These are phyloP conservation scores for Penicillium atrosanguineum DNA, from an alignment of 495 filamentous ascomycete genomes.

Conservation along the genomic window DNA sequence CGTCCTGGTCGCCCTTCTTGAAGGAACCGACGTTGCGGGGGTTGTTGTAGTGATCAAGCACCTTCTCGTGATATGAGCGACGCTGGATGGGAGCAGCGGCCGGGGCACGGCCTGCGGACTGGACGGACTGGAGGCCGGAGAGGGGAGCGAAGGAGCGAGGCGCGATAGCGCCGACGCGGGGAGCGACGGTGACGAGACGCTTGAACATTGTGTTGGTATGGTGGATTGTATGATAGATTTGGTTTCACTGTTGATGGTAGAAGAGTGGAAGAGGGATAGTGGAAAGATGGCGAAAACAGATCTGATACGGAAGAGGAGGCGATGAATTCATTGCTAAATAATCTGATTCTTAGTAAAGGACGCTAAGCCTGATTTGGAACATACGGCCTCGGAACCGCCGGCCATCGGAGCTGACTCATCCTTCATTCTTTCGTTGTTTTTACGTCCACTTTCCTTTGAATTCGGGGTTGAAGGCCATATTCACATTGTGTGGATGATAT, in stretches of 20 bases:
- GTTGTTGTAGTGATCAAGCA: slow-evolving; percentile 91
- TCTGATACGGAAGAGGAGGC: slow-evolving; percentile 27
- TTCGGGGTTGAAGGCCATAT: background rate
- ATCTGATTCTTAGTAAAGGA: slow-evolving; percentile 29
- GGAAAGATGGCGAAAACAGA: slow-evolving; percentile 17
- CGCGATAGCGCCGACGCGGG: slow-evolving; percentile 46
- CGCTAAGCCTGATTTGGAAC: slow-evolving; percentile 21
- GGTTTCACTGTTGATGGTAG: background rate
- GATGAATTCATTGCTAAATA: slow-evolving; percentile 37
- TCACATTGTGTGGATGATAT: background rate
- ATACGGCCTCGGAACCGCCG: slow-evolving; percentile 19
- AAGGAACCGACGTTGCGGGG: slow-evolving; percentile 95
- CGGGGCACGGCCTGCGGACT: slow-evolving; percentile 31
- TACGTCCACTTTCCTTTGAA: background rate
- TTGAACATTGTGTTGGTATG: slow-evolving; percentile 46
- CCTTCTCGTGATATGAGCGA: slow-evolving; percentile 63
- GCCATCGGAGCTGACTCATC: slow-evolving; percentile 27
- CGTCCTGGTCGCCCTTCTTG: slow-evolving; percentile 77
- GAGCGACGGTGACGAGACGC: slow-evolving; percentile 48
- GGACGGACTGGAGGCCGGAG: slow-evolving; percentile 29
- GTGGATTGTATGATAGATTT: background rate
- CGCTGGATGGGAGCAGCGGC: slow-evolving; percentile 30
- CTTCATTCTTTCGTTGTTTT: background rate
- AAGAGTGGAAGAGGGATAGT: background rate
- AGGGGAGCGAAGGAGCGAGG: slow-evolving; percentile 44